Evolutionary conservation across 208 protist species (phyloP).

Genomic region (Trypanosoma lewisi): DNA sequence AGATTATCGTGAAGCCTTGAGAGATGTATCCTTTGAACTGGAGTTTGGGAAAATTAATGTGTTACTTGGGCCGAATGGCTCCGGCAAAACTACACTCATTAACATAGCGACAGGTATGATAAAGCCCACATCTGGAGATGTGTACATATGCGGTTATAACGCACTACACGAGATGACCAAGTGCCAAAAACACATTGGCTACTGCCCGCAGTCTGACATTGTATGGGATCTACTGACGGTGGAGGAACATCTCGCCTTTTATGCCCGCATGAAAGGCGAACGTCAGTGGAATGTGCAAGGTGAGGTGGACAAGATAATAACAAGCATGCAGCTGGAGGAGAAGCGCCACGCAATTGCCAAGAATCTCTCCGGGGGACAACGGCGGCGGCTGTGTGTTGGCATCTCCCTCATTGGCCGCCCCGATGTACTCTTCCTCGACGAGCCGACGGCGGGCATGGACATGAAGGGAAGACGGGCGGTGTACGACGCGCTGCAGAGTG

Average conservation of each 20-base stretch:
- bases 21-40: conserved; percentile 69
- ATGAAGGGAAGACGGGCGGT: conserved; percentile 61
- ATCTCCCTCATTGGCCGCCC: conserved; percentile 84
- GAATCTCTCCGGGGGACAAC: conserved; percentile 76
- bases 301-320: conserved; percentile 45
- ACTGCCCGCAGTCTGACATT: conserved; percentile 94
- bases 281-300: conserved; percentile 40
- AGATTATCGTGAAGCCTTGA: conserved; percentile 54
- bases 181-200: conserved; percentile 84
- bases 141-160: conserved; percentile 61
- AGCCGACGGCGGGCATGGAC: conserved; percentile 92
- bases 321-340: conserved; percentile 53
- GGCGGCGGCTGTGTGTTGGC: conserved; percentile 77
- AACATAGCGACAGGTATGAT: conserved; percentile 76
- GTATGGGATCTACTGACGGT: conserved; percentile 90
- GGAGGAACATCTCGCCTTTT: conserved; percentile 92
- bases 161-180: conserved; percentile 47
- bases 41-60: conserved; percentile 67
- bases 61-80: conserved; percentile 85
- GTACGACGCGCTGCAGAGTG: conserved; percentile 64
- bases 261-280: conserved; percentile 86
- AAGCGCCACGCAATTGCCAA: conserved; percentile 49
- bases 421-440: conserved; percentile 82
- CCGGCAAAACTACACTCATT: conserved; percentile 84
- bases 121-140: conserved; percentile 52